Base-by-base conservation (phyloP, 2,329 filamentous ascomycete species). In the Neonectria neomacrospora region DNA sequence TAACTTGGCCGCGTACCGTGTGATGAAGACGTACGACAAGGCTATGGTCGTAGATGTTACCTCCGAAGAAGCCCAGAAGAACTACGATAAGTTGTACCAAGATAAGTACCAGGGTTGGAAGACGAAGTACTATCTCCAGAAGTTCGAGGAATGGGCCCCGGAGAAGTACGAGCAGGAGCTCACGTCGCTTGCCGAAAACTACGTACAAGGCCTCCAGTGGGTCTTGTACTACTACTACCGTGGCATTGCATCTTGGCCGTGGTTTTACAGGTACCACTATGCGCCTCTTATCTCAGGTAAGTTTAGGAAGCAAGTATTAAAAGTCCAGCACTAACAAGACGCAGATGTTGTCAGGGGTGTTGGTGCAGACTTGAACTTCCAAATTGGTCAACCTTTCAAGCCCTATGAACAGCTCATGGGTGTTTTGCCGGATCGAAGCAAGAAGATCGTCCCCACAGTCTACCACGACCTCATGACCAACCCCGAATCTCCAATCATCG, bases 371-470 rank as follows among this genome's bases (percentile, higher is more conserved):
- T 88, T 97, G 75, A 90, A 97, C 73, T 99, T 99, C 84, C 90
- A 91, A 71, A 90, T 98, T 65, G 96, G 96, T 11, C 94, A 97
- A 77, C 96, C 96, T 1, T 99, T 99, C 85, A 89, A 88, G 73
- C 96, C 96, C 1, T 98, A 92, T 75, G 93, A 99, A 76, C 96
- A 99, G 80, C 85, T 99, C 64, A 99, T 99, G 96, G 96, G 96
- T 71, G 96, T 99, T 54, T 83, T 99, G 75, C 96, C 96, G 3
- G 96, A 99, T 77, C 91, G 96, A 78, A 98, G 95, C 83, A 99
- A 98, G 82, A 93, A 90, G 76, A 98, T 98, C 74, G 96, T 99
- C 1, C 96, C 96, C 2, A 79, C 81, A 37, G 89, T 94, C 4
- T 98, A 97, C 78, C 93, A 96, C 79, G 89, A 93, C 26, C 84